These are phyloP conservation scores for Globisporangium orthogonon DNA, from an alignment of 352 stramenopile species.

Conservation along the genomic window DNA sequence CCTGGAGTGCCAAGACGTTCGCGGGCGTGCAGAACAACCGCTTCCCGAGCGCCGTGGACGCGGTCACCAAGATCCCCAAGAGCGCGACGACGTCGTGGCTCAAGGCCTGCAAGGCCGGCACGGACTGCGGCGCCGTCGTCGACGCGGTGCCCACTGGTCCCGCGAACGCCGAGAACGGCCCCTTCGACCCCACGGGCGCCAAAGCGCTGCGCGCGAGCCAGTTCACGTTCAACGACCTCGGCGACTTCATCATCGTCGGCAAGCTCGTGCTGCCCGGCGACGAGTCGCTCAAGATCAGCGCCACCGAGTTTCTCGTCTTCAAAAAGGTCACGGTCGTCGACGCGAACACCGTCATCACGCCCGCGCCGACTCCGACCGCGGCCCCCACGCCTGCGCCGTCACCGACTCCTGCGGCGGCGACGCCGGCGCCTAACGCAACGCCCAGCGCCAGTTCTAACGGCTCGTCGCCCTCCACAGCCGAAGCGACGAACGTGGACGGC, in stretches of 20 bases:
- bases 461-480: not conserved
- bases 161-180: constrained; percentile 24
- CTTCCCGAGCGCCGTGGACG: constrained; percentile 63
- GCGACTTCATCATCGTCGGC: constrained; percentile 61
- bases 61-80: constrained; percentile 22
- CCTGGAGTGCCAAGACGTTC: constrained; percentile 37
- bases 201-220: constrained; percentile 41
- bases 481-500: constrained; percentile 2
- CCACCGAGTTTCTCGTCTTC: constrained; percentile 61
- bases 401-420: not conserved
- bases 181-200: constrained; percentile 32
- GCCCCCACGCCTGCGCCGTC: constrained; percentile 4
- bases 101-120: constrained; percentile 53
- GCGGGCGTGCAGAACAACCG: constrained; percentile 31
- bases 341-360: constrained; percentile 27
- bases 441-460: constrained; percentile 2
- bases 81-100: constrained; percentile 35
- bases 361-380: constrained; percentile 11
- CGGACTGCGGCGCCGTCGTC: constrained; percentile 54
- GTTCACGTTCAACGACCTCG: constrained; percentile 41
- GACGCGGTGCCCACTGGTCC: constrained; percentile 28
- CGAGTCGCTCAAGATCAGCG: constrained; percentile 32
- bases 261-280: constrained; percentile 49
- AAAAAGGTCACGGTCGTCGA: constrained; percentile 62
- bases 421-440: constrained; percentile 8